Conservation (phyloP, 208 protist genomes). For the Jaenimonas drosophilae region DNA sequence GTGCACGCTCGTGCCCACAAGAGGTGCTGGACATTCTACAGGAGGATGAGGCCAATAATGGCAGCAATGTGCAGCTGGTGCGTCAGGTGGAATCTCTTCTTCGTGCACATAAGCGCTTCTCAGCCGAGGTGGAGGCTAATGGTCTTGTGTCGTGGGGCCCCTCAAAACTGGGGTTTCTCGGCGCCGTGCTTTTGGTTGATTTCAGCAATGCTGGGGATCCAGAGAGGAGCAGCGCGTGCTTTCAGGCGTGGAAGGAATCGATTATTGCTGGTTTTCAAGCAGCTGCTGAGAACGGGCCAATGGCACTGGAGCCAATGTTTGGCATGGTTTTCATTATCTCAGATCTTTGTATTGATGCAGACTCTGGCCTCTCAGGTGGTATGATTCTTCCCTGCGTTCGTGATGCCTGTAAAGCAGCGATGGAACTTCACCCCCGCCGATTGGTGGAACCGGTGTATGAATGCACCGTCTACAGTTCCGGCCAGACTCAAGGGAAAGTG, state of each 20-base stretch:
- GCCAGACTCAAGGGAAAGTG: slow-evolving; percentile 76
- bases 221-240: slow-evolving; percentile 9
- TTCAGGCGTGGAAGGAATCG: slow-evolving; percentile 62
- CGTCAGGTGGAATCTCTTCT: slow-evolving; percentile 24
- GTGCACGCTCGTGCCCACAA: slow-evolving; percentile 50
- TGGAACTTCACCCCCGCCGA: slow-evolving; percentile 85
- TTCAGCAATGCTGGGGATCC: background rate
- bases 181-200: slow-evolving; percentile 56
- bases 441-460: slow-evolving; percentile 96
- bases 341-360: slow-evolving; percentile 34
- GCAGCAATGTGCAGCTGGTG: slow-evolving; percentile 31
- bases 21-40: slow-evolving; percentile 72
- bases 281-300: slow-evolving; percentile 88
- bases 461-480: slow-evolving; percentile 94
- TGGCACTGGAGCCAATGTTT: slow-evolving; percentile 97
- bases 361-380: slow-evolving; percentile 54
- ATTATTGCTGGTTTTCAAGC: slow-evolving; percentile 95
- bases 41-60: slow-evolving; percentile 56
- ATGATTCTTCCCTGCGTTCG: slow-evolving; percentile 92
- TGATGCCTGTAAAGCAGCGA: slow-evolving; percentile 90
- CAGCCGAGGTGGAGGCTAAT: slow-evolving; percentile 21
- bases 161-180: slow-evolving; percentile 54
- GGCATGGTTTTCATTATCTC: slow-evolving; percentile 88
- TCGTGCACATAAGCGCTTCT: slow-evolving; percentile 45
- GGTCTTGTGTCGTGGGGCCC: slow-evolving; percentile 59